phyloP scores from a whole-genome alignment of 2,329 filamentous ascomycete species.

The Pleomassaria siparia region DNA sequence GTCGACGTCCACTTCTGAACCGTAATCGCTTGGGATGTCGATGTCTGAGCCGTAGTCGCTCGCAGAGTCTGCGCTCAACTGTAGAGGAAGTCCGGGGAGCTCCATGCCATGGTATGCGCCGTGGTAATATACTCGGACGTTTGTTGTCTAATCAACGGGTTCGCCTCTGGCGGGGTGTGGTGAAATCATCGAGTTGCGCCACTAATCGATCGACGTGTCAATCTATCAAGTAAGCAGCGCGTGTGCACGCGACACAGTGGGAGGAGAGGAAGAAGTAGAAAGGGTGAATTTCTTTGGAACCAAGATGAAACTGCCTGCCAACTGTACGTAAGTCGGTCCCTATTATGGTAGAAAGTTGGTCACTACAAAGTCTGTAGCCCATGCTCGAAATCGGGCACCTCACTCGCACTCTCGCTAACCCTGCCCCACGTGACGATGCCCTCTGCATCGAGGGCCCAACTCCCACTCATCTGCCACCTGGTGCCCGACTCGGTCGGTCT shows the following conservation, averaged over 20 bases:
- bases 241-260: background rate
- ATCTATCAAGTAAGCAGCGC: background rate
- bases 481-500: conserved; percentile 65
- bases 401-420: conserved; percentile 52
- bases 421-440: conserved; percentile 58
- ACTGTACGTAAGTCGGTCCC: too few relatives aligned
- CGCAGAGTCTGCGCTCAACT: conserved; percentile 11
- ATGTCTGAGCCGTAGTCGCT: conserved; percentile 69
- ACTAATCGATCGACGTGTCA: background rate
- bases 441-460: conserved; percentile 60
- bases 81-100: conserved; percentile 5
- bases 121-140: background rate
- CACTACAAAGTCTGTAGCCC: conserved; percentile 43
- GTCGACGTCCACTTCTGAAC: conserved; percentile 64
- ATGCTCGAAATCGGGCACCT: conserved; percentile 57
- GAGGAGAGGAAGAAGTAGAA: background rate
- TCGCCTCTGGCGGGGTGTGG: background rate
- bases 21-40: conserved; percentile 62
- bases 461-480: conserved; percentile 69
- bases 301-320: too few relatives aligned
- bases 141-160: background rate
- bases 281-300: too few relatives aligned
- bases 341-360: too few relatives aligned
- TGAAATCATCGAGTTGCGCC: background rate
- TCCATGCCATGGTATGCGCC: conserved; percentile 30